Conservation (phyloP, 1,139 yeast species). For the Taphrina pruni region DNA sequence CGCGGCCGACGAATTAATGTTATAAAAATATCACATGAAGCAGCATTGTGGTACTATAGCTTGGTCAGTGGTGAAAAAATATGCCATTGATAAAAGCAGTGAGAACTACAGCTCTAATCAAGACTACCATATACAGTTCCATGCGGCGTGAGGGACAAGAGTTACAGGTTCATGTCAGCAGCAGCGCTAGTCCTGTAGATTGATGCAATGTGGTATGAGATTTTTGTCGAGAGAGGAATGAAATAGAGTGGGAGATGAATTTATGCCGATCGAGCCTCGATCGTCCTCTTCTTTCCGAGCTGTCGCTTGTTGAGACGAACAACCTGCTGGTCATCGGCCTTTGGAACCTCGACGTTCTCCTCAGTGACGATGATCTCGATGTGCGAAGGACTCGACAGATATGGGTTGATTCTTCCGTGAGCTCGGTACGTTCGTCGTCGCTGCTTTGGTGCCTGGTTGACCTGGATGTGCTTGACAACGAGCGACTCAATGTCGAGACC, state of each 20-base stretch:
- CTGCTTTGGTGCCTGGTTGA: constrained; percentile 99
- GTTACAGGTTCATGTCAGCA: not conserved
- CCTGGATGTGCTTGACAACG: constrained; percentile 97
- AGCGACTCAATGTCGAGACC: constrained; percentile 95
- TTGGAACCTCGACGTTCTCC: constrained; percentile 90
- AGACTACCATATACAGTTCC: constrained; percentile 1
- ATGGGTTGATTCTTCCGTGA: constrained; percentile 99
- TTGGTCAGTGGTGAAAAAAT: not conserved
- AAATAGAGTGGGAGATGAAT: not conserved
- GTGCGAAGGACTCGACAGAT: constrained; percentile 98
- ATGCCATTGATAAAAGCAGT: constrained; percentile 14
- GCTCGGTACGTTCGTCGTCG: constrained; percentile 99
- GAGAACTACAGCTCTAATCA: constrained; percentile 4
- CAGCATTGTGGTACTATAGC: too few relatives aligned
- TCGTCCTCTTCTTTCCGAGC: constrained; percentile 38
- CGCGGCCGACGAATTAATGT: too few relatives aligned
- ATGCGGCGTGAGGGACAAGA: constrained; percentile 1
- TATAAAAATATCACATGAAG: too few relatives aligned
- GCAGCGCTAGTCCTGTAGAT: not conserved
- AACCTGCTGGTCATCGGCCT: constrained; percentile 68
- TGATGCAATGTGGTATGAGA: constrained; percentile 11
- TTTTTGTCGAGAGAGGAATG: not conserved
- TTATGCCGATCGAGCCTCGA: constrained; percentile 37
- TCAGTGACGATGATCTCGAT: constrained; percentile 96
- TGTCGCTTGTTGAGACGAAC: constrained; percentile 40